Evolutionary conservation across 1,284 basidiomycete genomes (phyloP).

Genomic region (Fomitiporia mediterranea): DNA sequence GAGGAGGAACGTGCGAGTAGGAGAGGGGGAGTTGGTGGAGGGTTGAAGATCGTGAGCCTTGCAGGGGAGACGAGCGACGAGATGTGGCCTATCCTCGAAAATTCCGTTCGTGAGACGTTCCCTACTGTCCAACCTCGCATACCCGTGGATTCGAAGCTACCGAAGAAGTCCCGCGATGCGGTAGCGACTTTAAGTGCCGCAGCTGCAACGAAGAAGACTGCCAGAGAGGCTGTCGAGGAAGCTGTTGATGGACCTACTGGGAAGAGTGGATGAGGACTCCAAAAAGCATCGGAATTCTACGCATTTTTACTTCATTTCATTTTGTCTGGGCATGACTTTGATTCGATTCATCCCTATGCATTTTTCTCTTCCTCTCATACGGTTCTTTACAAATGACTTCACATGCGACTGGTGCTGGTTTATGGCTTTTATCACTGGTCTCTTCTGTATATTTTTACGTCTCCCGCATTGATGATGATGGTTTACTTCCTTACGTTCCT

Average conservation of each 20-base stretch:
- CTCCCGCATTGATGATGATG: too few relatives aligned
- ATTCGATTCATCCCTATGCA: background rate
- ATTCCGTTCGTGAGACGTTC: constrained; percentile 51
- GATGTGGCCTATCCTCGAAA: constrained; percentile 84
- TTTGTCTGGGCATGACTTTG: background rate
- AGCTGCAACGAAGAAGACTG: constrained; percentile 8
- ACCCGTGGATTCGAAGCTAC: background rate
- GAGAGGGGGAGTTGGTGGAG: constrained; percentile 80
- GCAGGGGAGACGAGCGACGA: constrained; percentile 84
- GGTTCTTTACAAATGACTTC: too few relatives aligned
- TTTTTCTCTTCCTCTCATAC: background rate
- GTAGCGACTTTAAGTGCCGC: constrained; percentile 14
- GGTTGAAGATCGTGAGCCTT: constrained; percentile 66
- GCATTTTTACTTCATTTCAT: background rate
- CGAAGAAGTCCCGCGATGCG: background rate
- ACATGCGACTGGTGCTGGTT: too few relatives aligned
- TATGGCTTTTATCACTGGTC: too few relatives aligned
- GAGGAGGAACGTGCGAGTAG: constrained; percentile 66
- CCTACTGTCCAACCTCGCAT: constrained; percentile 49
- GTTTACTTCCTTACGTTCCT: too few relatives aligned
- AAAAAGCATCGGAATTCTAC: too few relatives aligned
- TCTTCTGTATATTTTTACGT: too few relatives aligned
- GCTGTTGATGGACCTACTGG: background rate
- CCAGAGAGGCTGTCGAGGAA: background rate
- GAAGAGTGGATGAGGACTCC: background rate